A percentile compares a stretch with the other conserved stretches of the same genome.
These are phyloP conservation scores for Eragrostis tef DNA, from an alignment of 202 grass and related monocot species.

Conservation along the genomic window DNA sequence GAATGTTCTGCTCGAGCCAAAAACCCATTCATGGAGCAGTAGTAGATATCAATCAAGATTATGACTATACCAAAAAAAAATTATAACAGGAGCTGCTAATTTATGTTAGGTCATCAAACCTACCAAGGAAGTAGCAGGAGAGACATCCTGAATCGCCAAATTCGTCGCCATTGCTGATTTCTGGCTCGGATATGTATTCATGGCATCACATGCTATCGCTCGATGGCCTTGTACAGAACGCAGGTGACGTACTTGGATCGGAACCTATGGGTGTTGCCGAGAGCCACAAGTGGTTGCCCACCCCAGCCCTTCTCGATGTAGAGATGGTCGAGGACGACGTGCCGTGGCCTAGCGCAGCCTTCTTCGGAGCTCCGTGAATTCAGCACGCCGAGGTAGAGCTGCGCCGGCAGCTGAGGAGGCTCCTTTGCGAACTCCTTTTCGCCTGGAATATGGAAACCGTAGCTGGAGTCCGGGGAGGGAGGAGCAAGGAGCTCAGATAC, in stretches of 20 bases:
- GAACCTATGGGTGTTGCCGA: constrained; percentile 71
- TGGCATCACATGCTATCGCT: constrained; percentile 42
- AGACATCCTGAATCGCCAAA: not conserved
- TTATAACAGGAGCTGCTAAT: not conserved
- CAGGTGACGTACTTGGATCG: constrained; percentile 71
- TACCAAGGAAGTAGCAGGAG: not conserved
- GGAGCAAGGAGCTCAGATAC: constrained; percentile 73
- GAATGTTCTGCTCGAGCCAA: not conserved
- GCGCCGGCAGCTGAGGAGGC: constrained; percentile 61
- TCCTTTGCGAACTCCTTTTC: constrained; percentile 87
- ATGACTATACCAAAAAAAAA: not conserved
- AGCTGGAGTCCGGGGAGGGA: constrained; percentile 67
- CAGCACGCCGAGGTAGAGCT: constrained; percentile 66
- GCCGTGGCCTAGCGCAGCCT: constrained; percentile 53
- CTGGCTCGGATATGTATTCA: not conserved
- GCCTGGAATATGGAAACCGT: constrained; percentile 56
- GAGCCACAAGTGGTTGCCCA: constrained; percentile 64
- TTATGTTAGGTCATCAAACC: not conserved
- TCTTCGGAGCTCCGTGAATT: constrained; percentile 53
- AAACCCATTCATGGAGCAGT: not conserved
- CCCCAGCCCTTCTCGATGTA: constrained; percentile 75
- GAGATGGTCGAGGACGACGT: constrained; percentile 77
- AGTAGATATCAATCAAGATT: not conserved
- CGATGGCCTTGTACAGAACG: constrained; percentile 74
- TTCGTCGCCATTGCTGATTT: too few species aligned